Percentiles rank a stretch among this genome's conserved stretches.
Evolutionary conservation across 495 filamentous ascomycete species (phyloP).

Genomic region (Penicillium maclennaniae): DNA sequence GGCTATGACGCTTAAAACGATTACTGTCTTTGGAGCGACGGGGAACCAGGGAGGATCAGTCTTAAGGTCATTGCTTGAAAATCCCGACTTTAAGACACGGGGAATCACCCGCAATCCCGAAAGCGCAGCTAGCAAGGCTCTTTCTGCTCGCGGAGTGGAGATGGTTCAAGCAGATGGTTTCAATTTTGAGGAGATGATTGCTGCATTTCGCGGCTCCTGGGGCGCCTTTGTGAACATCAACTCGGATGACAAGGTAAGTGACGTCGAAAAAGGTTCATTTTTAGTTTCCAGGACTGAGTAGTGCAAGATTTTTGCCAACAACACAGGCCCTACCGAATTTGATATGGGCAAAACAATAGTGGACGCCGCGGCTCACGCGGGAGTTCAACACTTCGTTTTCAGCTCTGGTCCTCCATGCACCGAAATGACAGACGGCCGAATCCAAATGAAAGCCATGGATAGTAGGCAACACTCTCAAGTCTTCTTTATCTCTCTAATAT

Average conservation of each 20-base stretch:
- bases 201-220: conserved; percentile 25
- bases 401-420: conserved; percentile 11
- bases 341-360: conserved; percentile 29
- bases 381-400: conserved; percentile 27
- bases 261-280: neutral
- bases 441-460: conserved; percentile 22
- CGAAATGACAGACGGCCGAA: conserved; percentile 20
- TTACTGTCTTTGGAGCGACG: conserved; percentile 24
- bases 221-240: conserved; percentile 34
- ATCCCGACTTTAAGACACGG: conserved; percentile 34
- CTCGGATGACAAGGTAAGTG: conserved; percentile 25
- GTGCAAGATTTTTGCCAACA: conserved; percentile 10
- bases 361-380: conserved; percentile 19
- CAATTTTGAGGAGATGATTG: conserved; percentile 17
- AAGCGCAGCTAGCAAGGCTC: conserved; percentile 35
- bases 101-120: conserved; percentile 36
- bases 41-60: conserved; percentile 47
- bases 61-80: conserved; percentile 27
- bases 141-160: conserved; percentile 42
- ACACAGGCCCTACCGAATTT: conserved; percentile 19
- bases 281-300: no score
- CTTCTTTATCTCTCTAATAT: neutral
- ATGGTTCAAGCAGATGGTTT: conserved; percentile 43
- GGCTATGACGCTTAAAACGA: conserved; percentile 5
- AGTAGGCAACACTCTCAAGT: conserved; percentile 8